A percentile compares a stretch with the other conserved stretches of the same genome.
Evolutionary conservation across 75 land plant species (phyloP).

Genomic region (Pseudotsuga menziesii): DNA sequence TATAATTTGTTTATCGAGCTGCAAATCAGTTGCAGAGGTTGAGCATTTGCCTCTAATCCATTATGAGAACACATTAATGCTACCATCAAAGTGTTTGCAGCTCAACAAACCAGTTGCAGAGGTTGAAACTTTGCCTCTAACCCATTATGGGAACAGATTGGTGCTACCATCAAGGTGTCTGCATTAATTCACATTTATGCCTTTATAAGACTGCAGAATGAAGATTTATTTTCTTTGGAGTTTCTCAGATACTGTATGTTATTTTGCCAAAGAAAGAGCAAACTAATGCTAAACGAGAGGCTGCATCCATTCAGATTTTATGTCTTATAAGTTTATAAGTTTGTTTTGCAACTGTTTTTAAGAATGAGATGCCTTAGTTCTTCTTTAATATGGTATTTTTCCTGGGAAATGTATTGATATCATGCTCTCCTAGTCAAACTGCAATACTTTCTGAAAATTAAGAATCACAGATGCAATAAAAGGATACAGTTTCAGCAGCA

Average conservation of each 20-base stretch:
- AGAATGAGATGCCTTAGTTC: not conserved
- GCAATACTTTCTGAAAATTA: not conserved
- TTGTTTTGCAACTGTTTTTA: not conserved
- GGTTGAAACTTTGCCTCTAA: too few species aligned
- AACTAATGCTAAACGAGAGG: not conserved
- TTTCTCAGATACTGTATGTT: not conserved
- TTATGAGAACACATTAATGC: too few species aligned
- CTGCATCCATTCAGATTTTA: not conserved
- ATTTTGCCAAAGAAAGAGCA: not conserved
- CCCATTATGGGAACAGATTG: too few species aligned
- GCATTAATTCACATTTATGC: not conserved
- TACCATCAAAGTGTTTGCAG: too few species aligned
- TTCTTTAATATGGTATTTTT: not conserved
- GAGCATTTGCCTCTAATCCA: too few species aligned
- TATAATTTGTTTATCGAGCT: too few species aligned
- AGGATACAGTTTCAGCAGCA: too few species aligned
- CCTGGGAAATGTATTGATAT: not conserved
- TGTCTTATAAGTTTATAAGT: not conserved
- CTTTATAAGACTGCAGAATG: not conserved
- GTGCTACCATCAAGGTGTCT: too few species aligned
- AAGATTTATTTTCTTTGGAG: not conserved
- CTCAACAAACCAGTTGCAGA: too few species aligned
- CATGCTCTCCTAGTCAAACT: not conserved
- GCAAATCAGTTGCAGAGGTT: too few species aligned
- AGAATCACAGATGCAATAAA: not conserved